Conservation (phyloP, 2,329 filamentous ascomycete genomes). For the Calonectria crousiana region DNA sequence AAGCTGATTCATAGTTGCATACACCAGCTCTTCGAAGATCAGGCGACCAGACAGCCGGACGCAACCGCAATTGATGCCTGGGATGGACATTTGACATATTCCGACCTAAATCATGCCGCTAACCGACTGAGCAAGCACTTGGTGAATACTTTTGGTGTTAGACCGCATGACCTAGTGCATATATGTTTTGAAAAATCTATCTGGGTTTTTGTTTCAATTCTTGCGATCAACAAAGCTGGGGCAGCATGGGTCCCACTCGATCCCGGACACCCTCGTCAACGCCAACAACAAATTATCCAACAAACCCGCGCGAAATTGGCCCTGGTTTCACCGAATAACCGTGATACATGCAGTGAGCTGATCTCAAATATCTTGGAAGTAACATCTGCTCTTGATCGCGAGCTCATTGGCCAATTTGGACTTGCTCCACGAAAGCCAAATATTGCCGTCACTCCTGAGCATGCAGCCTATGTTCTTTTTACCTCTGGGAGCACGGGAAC, state of each 20-base stretch:
- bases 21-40: background rate
- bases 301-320: background rate
- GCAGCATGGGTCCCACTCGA: background rate
- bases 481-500: slow-evolving; percentile 18
- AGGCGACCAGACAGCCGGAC: background rate
- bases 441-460: background rate
- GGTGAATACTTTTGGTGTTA: background rate
- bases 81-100: slow-evolving; percentile 36
- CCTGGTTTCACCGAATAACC: background rate
- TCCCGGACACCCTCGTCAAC: background rate
- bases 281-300: background rate
- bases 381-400: background rate
- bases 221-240: slow-evolving; percentile 5
- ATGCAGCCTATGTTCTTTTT: slow-evolving; percentile 37
- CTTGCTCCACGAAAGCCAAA: background rate
- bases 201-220: background rate
- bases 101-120: background rate
- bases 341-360: background rate
- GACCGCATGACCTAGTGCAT: background rate
- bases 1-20: background rate
- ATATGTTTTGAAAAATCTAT: background rate
- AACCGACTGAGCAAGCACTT: background rate
- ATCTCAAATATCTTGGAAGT: background rate
- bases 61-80: slow-evolving; percentile 29
- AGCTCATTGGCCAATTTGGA: background rate